Evolutionary conservation across 345 rosid species (phyloP).

Genomic region (Eucalyptus globulus): DNA sequence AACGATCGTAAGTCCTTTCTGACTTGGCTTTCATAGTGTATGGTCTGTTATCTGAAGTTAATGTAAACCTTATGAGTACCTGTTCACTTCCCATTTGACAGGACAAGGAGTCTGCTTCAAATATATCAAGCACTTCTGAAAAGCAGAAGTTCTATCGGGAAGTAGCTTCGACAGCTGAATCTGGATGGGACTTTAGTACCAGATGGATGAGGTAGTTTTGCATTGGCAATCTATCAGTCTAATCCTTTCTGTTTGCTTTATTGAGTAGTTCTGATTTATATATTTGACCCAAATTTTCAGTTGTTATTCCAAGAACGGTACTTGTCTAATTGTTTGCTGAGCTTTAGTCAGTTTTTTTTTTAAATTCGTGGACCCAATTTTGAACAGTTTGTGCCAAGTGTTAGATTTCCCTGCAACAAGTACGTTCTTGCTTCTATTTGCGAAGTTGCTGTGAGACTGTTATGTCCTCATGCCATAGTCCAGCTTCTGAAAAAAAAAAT

Average conservation of each 20-base stretch:
- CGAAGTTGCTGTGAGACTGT: too few relatives aligned
- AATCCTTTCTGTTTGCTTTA: not conserved
- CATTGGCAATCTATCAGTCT: not conserved
- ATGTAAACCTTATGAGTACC: not conserved
- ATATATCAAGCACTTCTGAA: constrained; percentile 13
- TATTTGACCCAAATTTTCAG: not conserved
- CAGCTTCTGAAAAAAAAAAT: too few relatives aligned
- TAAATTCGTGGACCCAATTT: too few relatives aligned
- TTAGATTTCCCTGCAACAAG: too few relatives aligned
- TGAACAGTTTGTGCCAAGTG: too few relatives aligned
- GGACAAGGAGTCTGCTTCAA: constrained; percentile 60
- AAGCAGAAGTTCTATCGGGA: constrained; percentile 58
- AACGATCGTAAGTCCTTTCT: constrained; percentile 26
- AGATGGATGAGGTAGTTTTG: constrained; percentile 83
- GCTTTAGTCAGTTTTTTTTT: too few relatives aligned
- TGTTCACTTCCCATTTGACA: not conserved
- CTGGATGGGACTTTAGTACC: constrained; percentile 89
- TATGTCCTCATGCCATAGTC: too few relatives aligned
- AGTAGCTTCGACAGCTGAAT: constrained; percentile 78
- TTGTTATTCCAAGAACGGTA: not conserved
- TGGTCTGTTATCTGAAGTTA: not conserved
- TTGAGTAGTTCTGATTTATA: not conserved
- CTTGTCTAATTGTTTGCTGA: not conserved
- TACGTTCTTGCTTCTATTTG: too few relatives aligned
- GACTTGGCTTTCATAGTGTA: not conserved